phyloP scores from a whole-genome alignment of 495 filamentous ascomycete species.

The Trichoderma reesei region DNA sequence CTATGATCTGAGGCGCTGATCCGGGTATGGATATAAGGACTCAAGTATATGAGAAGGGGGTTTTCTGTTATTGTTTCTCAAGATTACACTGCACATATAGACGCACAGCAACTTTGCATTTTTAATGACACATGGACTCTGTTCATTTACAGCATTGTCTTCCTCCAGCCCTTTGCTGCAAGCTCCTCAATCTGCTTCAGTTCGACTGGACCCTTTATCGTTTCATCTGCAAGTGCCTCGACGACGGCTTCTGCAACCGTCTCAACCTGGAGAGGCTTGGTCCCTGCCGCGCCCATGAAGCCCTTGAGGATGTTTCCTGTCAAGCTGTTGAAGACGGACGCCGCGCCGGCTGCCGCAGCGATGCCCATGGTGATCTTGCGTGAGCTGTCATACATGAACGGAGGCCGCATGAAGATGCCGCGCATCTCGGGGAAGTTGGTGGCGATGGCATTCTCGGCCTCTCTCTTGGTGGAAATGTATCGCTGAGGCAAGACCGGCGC shows the following conservation, averaged over 20 bases:
- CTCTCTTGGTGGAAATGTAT: slow-evolving; percentile 87
- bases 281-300: slow-evolving; percentile 67
- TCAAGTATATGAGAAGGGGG: background rate
- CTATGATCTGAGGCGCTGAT: slow-evolving; percentile 53
- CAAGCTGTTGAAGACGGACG: slow-evolving; percentile 59
- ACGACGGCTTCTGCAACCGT: slow-evolving; percentile 75
- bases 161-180: slow-evolving; percentile 69
- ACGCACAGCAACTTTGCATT: background rate
- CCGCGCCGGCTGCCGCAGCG: slow-evolving; percentile 59
- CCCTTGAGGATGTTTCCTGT: slow-evolving; percentile 63
- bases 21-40: slow-evolving; percentile 8
- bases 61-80: background rate
- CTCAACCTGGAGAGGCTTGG: slow-evolving; percentile 81
- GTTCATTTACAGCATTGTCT: slow-evolving; percentile 56
- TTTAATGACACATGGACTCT: background rate
- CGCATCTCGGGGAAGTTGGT: slow-evolving; percentile 63
- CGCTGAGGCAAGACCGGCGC: slow-evolving; percentile 71
- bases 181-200: slow-evolving; percentile 61
- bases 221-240: slow-evolving; percentile 62
- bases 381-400: slow-evolving; percentile 79
- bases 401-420: slow-evolving; percentile 71
- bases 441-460: slow-evolving; percentile 74
- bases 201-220: slow-evolving; percentile 58
- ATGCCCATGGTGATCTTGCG: slow-evolving; percentile 76
- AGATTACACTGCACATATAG: slow-evolving; percentile 23